Base-by-base conservation (phyloP, 345 rosid genomes). In the Aquilaria sinensis region DNA sequence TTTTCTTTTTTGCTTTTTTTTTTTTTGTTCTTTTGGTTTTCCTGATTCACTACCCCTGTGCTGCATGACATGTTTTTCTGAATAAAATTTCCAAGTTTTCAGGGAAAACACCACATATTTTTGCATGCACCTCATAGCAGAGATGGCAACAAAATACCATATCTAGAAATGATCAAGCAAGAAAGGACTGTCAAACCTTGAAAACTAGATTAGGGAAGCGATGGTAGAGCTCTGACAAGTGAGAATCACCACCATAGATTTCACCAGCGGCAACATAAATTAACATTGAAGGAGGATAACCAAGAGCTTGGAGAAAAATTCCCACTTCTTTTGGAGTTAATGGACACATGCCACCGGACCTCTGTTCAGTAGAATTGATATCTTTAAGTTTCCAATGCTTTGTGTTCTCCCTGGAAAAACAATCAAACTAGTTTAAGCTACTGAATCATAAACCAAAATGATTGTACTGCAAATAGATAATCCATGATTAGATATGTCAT, bases 241-340 rank as follows among this genome's bases (percentile, higher is more conserved):
- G 89, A 74, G 80, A 69, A 69, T 75, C 74, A 14, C 96, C 95
- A n/a, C 99, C 96, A 75, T 85, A 93, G 60, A 88, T 88, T 70
- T 83, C 90, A 31, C 97, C 98, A 9, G 97, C 89, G 23, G 98
- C 98, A 56, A 93, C 77, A 72, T 90, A 94, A 48, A 90, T 85
- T 46, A 76, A 57, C 30, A 95, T 86, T 33, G 87, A 76, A 37
- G 86, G 64, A 70, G 92, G 75, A 79, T 88, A 94, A 60, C 97
- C 97, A 32, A 90, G 90, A 73, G 92, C 90, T 70, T 61, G 81
- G 56, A 94, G 89, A 71, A 94, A 88, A 53, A 85, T 77, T 56
- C 95, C 97, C 60, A 86, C 92, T 75, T 94, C 99, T 67, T 80
- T 85, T 15, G 99, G 99, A 66, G 96, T 94, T 58, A 94, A 77